Evolutionary conservation across 345 rosid genomes (phyloP).

Genomic region (Carallia pectinifolia): DNA sequence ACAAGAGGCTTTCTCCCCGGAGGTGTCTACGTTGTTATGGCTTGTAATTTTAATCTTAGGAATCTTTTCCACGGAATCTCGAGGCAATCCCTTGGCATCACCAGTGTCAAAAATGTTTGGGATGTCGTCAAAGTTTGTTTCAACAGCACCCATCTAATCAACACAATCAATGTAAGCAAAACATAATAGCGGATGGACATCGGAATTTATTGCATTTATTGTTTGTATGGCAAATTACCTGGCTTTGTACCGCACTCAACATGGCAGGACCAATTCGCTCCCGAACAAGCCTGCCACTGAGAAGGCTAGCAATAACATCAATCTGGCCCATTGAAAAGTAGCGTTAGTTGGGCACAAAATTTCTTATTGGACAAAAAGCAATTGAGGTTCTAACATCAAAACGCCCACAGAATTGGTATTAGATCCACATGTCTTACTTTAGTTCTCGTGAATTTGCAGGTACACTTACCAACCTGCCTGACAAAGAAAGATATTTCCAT

Average conservation of each 20-base stretch:
- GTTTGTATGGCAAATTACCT: constrained; percentile 44
- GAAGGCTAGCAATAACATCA: constrained; percentile 95
- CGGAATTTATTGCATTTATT: neutral
- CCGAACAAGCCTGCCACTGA: constrained; percentile 95
- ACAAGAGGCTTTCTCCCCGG: constrained; percentile 77
- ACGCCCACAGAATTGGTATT: neutral
- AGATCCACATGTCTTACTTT: neutral
- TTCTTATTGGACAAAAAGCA: neutral
- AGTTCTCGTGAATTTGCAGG: neutral
- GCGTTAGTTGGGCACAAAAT: constrained; percentile 11
- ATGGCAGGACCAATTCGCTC: constrained; percentile 98
- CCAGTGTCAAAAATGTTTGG: constrained; percentile 87
- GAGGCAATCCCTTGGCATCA: constrained; percentile 65
- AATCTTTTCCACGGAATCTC: constrained; percentile 80
- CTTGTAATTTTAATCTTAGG: constrained; percentile 73
- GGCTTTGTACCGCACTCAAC: constrained; percentile 99
- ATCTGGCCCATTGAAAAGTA: constrained; percentile 48
- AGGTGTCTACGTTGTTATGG: constrained; percentile 61
- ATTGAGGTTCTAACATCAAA: neutral
- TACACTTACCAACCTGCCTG: too few species aligned
- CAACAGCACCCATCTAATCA: constrained; percentile 91
- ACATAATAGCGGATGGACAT: neutral
- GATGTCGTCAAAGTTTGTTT: constrained; percentile 67
- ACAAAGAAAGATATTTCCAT: too few species aligned
- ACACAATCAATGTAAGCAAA: constrained; percentile 14